A percentile compares a stretch with the other conserved stretches of the same genome.
phyloP scores from a whole-genome alignment of 1,284 basidiomycete genomes.

The Rugosomyces carneus region DNA sequence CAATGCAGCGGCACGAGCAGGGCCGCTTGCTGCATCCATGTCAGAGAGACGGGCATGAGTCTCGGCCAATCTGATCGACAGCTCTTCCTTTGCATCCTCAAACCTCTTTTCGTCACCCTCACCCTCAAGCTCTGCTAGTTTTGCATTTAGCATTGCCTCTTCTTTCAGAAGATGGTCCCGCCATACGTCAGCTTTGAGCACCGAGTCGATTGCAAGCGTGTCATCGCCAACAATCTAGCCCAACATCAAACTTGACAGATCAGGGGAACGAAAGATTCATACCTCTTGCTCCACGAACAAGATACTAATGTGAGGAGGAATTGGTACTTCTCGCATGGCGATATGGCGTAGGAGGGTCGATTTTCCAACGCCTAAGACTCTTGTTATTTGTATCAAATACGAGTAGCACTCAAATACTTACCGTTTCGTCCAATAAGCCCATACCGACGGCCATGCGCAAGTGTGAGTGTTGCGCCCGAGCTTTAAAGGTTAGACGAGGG shows the following conservation, averaged over 20 bases:
- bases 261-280: conserved; percentile 14
- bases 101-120: conserved; percentile 74
- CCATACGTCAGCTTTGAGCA: conserved; percentile 96
- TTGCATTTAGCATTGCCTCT: conserved; percentile 69
- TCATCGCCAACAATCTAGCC: conserved; percentile 85
- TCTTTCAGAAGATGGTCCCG: conserved; percentile 85
- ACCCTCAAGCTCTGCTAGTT: conserved; percentile 65
- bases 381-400: neutral
- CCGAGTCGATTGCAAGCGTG: conserved; percentile 87
- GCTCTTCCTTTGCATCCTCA: conserved; percentile 82
- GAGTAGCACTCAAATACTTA: conserved; percentile 15
- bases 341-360: conserved; percentile 96
- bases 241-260: conserved; percentile 1
- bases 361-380: conserved; percentile 81
- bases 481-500: conserved; percentile 29
- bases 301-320: conserved; percentile 92
- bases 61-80: conserved; percentile 81
- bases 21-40: conserved; percentile 97
- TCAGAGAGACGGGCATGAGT: conserved; percentile 89
- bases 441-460: conserved; percentile 86
- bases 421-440: conserved; percentile 83
- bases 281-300: conserved; percentile 99
- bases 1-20: conserved; percentile 85
- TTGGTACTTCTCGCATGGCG: conserved; percentile 90
- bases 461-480: conserved; percentile 79